Percentiles rank a stretch among this genome's conserved stretches.
Evolutionary conservation across 306 rosid species (phyloP).

Genomic region (Pyrus pyrifolia): DNA sequence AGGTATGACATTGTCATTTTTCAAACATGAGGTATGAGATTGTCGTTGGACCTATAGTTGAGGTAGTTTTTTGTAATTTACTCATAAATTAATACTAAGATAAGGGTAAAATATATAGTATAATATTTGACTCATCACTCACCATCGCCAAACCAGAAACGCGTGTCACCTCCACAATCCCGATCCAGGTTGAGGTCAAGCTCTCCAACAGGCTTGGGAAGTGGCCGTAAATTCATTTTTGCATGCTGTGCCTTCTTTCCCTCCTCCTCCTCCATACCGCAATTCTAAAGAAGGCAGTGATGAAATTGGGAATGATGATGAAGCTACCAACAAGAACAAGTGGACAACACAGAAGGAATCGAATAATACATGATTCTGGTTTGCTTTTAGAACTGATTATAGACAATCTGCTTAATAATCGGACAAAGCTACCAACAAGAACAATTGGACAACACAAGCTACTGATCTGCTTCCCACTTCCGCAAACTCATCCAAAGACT

Average conservation of each 20-base stretch:
- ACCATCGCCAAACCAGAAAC: constrained; percentile 11
- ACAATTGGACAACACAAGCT: background rate
- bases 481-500: background rate
- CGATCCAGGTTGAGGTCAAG: background rate
- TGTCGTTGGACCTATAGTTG: too few species aligned
- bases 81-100: too few species aligned
- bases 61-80: too few species aligned
- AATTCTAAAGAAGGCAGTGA: background rate
- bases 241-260: constrained; percentile 11
- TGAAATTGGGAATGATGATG: background rate
- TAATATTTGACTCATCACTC: too few species aligned
- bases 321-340: background rate
- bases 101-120: too few species aligned
- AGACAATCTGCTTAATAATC: background rate
- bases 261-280: constrained; percentile 7
- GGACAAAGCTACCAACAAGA: background rate
- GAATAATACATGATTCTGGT: background rate
- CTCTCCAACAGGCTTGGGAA: constrained; percentile 9
- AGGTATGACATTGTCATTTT: too few species aligned
- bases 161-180: constrained; percentile 4
- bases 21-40: too few species aligned
- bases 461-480: background rate
- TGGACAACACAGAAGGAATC: background rate
- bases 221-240: constrained; percentile 2
- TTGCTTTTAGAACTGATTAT: background rate